Evolutionary conservation across 441 rosid species (phyloP).

Genomic region (Pelargonium cotyledonis): DNA sequence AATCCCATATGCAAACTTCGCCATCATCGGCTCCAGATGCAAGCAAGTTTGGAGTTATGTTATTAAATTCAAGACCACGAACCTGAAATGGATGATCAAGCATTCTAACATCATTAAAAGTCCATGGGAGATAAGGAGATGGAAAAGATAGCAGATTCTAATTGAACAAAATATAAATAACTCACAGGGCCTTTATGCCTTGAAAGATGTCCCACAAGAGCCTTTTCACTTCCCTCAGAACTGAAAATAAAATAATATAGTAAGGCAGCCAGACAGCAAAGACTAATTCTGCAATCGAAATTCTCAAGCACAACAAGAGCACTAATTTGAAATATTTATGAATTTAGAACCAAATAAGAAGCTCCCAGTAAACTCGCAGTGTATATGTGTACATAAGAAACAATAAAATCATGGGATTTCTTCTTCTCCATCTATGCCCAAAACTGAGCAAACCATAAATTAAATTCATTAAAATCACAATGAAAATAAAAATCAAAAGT

Average conservation of each 20-base stretch:
- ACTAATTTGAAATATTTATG: neutral
- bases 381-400: neutral
- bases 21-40: conserved; percentile 99
- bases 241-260: conserved; percentile 33
- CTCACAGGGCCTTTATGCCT: conserved; percentile 96
- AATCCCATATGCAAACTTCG: conserved; percentile 96
- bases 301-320: neutral
- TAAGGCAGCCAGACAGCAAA: neutral
- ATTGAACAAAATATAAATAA: conserved; percentile 19
- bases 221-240: conserved; percentile 42
- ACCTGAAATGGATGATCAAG: conserved; percentile 45
- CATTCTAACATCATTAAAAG: conserved; percentile 17
- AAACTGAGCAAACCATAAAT: neutral
- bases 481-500: neutral
- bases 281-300: neutral
- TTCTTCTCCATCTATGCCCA: neutral
- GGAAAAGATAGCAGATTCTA: neutral
- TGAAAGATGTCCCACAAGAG: conserved; percentile 66
- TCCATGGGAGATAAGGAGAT: conserved; percentile 7
- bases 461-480: neutral
- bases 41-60: conserved; percentile 62
- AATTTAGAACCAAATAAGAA: neutral
- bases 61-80: conserved; percentile 94
- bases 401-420: neutral
- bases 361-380: neutral